Evolutionary conservation across 23 red algal species (phyloP), one percentile per base, ranked within the genome.

Genomic region (Gracilaria domingensis): DNA sequence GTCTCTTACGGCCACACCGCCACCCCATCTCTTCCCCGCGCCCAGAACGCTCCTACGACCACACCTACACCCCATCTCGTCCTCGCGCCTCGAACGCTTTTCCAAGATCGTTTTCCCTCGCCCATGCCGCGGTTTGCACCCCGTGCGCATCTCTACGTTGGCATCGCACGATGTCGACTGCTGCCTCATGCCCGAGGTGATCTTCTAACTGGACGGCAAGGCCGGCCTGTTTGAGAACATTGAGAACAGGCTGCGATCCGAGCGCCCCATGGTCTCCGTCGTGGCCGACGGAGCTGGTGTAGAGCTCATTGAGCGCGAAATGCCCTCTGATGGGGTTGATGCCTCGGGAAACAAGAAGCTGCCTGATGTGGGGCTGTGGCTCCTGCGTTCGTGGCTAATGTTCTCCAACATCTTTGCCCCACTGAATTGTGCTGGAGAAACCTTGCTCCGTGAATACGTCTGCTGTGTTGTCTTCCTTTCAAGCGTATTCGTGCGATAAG

Each of bases 171-270:
- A 98, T 65, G 96, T 98, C 53, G 96, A 98, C 80, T 93, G 88
- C 73, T 98, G 96, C 75, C 83, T 98, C 34, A 95, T 98, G n/a
- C 96, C 96, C 36, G 96, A 98, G 83, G 83, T 98, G 23, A 75
- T 84, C 30, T 98, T 98, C 76, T 88, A 95, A 59, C 71, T 98
- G 37, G 88, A 95, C 61, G 96, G 96, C 55, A 79, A 88, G 58
- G 30, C 30, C 26, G 97, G 97, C n/a, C 89, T 98, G 13, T 93
- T 87, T 21, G 88, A 91, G 74, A 95, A 91, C 90, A 82, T 98
- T 32, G 51, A 85, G 59, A 55, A 98, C 18, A 87, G 64, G 60
- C 84, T 98, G 23, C 37, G 71, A 36, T 9, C 74, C 54, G 90
- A 89, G 70, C 90, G 89, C 8, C 91, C 95, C 65, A 94, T 92